These are phyloP conservation scores for Sporothrix pseudoabietina DNA, from an alignment of 2,329 filamentous ascomycete genomes.

Conservation along the genomic window DNA sequence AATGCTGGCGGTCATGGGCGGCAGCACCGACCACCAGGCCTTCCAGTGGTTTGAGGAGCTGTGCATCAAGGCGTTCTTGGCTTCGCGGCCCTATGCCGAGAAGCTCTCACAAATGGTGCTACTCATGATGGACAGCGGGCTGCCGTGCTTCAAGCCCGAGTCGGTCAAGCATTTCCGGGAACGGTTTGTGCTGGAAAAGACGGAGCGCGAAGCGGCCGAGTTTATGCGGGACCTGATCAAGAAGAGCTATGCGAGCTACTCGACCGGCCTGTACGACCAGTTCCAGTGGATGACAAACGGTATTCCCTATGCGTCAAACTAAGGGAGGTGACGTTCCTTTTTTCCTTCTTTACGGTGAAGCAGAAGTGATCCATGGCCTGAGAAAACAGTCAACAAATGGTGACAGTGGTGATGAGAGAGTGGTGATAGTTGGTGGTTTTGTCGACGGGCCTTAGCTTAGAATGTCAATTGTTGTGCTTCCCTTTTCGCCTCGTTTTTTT, in stretches of 20 bases:
- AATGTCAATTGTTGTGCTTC: not conserved
- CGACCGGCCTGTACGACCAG: conserved; percentile 93
- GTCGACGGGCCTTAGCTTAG: not conserved
- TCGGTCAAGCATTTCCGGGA: conserved; percentile 91
- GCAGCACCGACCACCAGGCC: conserved; percentile 76
- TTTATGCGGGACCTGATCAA: conserved; percentile 88
- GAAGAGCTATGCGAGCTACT: conserved; percentile 88
- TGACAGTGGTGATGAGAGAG: not conserved
- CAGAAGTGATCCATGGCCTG: too few species aligned
- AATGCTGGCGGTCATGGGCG: conserved; percentile 99
- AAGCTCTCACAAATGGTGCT: conserved; percentile 88
- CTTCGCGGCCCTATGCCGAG: conserved; percentile 79
- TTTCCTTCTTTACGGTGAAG: too few species aligned
- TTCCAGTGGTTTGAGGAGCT: conserved; percentile 97
- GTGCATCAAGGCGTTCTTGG: conserved; percentile 92
- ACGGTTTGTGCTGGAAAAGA: conserved; percentile 88
- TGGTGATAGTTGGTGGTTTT: not conserved
- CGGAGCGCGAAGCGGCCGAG: conserved; percentile 88
- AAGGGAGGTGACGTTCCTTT: not conserved
- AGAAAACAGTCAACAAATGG: too few species aligned
- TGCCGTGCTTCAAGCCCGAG: conserved; percentile 98
- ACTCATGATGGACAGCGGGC: conserved; percentile 92
- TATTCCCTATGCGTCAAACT: conserved; percentile 36
- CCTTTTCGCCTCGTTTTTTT: not conserved
- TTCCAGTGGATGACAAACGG: conserved; percentile 65